phyloP scores from a whole-genome alignment of 352 stramenopile species.

The Globisporangium alternatum region DNA sequence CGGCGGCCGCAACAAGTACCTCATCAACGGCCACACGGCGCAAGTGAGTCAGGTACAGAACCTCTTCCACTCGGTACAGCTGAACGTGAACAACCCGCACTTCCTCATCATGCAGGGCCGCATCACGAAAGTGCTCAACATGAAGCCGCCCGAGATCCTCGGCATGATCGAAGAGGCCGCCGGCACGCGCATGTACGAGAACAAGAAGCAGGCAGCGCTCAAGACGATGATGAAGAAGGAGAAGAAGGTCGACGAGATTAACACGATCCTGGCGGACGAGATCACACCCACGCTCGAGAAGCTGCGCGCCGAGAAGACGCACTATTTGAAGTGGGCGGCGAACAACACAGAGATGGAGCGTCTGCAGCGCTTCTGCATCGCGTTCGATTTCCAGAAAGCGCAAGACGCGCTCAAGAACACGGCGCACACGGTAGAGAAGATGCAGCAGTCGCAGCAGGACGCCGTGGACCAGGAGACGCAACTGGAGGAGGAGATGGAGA shows the following conservation, averaged over 20 bases:
- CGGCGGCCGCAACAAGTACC: conserved; percentile 99
- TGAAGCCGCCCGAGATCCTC: conserved; percentile 99
- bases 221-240: conserved; percentile 99
- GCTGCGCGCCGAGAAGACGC: conserved; percentile 94
- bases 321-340: conserved; percentile 98
- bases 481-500: conserved; percentile 63
- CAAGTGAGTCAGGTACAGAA: conserved; percentile 98
- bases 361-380: conserved; percentile 97
- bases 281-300: conserved; percentile 99
- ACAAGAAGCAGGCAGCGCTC: conserved; percentile 96
- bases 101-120: conserved; percentile 99
- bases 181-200: conserved; percentile 99
- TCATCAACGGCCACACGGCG: conserved; percentile 98
- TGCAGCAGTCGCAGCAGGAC: conserved; percentile 85
- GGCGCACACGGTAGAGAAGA: conserved; percentile 85
- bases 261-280: conserved; percentile 96
- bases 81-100: conserved; percentile 99
- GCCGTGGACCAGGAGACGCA: conserved; percentile 48
- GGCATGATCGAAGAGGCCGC: conserved; percentile 99
- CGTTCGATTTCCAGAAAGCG: conserved; percentile 92
- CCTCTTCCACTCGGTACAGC: conserved; percentile 99
- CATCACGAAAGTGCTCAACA: conserved; percentile 99
- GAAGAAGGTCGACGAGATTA: conserved; percentile 99
- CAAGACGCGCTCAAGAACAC: conserved; percentile 85
- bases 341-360: conserved; percentile 99